Conservation (phyloP, 352 stramenopile species). For the Poterioochromonas sp. region DNA sequence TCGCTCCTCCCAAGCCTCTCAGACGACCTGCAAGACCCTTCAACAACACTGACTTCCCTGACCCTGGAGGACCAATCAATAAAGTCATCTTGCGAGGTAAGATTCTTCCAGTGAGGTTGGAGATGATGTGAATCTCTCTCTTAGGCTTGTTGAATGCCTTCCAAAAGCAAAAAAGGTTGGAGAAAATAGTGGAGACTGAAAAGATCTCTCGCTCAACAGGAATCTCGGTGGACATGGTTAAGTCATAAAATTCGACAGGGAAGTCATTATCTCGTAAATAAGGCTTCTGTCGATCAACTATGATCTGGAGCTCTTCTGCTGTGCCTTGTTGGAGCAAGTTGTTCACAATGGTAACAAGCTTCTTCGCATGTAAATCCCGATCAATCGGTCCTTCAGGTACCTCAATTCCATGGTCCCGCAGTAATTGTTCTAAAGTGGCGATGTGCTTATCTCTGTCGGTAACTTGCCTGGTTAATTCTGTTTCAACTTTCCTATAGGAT, state of each 20-base stretch:
- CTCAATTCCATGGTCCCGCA: conserved; percentile 6
- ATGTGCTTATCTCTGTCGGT: background rate
- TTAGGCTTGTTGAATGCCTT: background rate
- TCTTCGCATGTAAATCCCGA: too few relatives aligned
- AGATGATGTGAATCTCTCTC: background rate
- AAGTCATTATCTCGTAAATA: background rate
- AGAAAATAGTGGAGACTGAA: background rate
- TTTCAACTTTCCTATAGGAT: background rate
- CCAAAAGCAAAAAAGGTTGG: background rate
- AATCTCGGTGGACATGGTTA: background rate
- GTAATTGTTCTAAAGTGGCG: background rate
- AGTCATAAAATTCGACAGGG: conserved; percentile 2
- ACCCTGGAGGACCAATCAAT: conserved; percentile 18
- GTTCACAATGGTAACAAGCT: too few relatives aligned
- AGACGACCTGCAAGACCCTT: conserved; percentile 51
- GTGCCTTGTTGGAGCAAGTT: background rate
- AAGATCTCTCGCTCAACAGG: background rate
- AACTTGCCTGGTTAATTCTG: background rate
- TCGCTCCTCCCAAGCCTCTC: conserved; percentile 27
- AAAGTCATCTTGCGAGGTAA: conserved; percentile 14
- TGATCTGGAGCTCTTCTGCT: background rate
- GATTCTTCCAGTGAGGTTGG: background rate
- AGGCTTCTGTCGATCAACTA: background rate
- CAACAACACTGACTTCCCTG: conserved; percentile 35
- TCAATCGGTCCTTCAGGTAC: too few relatives aligned